Conservation (phyloP, 2,329 filamentous ascomycete genomes). For the Pyrenophora graminea region DNA sequence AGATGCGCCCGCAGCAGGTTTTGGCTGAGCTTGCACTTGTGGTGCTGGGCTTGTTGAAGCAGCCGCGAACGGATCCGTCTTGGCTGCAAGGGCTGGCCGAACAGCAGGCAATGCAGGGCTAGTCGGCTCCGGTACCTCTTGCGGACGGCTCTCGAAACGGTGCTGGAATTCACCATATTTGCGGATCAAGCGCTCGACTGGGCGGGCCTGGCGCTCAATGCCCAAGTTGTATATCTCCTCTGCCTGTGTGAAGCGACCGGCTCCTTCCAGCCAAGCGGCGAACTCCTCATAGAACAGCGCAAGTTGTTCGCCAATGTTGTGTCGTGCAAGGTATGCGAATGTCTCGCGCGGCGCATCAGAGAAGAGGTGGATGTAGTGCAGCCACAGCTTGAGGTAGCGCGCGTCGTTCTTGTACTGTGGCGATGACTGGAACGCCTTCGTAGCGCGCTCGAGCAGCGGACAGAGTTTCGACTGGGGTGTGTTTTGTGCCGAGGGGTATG, state of each 20-base stretch:
- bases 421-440: conserved; percentile 83
- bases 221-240: conserved; percentile 92
- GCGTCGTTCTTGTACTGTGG: conserved; percentile 93
- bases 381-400: conserved; percentile 89
- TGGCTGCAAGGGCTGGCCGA: conserved; percentile 81
- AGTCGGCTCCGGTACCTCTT: conserved; percentile 67
- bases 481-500: conserved; percentile 91
- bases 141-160: conserved; percentile 69
- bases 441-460: conserved; percentile 86
- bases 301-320: conserved; percentile 82
- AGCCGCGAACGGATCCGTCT: conserved; percentile 74
- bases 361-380: conserved; percentile 91
- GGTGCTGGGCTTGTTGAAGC: conserved; percentile 62
- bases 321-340: conserved; percentile 86
- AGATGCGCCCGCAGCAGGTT: conserved; percentile 53
- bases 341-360: conserved; percentile 91
- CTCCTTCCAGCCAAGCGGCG: conserved; percentile 86
- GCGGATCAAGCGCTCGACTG: conserved; percentile 76
- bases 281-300: conserved; percentile 98
- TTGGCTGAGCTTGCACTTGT: conserved; percentile 60
- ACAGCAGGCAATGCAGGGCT: conserved; percentile 86
- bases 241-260: conserved; percentile 83
- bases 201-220: conserved; percentile 84
- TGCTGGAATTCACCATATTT: conserved; percentile 93
- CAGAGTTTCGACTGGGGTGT: conserved; percentile 90